Base-by-base conservation (phyloP, 768 basidiomycete species). In the Xerocomellus intermedius region DNA sequence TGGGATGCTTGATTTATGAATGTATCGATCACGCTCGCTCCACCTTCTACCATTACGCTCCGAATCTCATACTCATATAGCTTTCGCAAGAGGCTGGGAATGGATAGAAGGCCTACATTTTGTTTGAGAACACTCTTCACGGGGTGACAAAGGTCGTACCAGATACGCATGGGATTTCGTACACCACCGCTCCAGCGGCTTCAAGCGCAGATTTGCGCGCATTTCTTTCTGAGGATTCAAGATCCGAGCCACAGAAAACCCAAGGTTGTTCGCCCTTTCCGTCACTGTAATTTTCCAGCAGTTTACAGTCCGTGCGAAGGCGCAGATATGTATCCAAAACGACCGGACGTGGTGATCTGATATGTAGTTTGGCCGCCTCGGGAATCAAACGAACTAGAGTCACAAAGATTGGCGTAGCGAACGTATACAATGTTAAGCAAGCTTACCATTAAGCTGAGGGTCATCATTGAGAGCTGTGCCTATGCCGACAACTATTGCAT, bases 21-120 rank as follows among this genome's bases (percentile, higher is more conserved):
- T 1, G 89, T 84, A 7, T 79, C 75, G 53, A 99, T 93, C 58
- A 99, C 78, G 9, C 74, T 73, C 9, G 92, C 89, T 16, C 97
- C 97, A 49, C 97, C 97, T 74, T 99, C 97, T 7, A 98, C 90
- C 96, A 99, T 99, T 51, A 98, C 74, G 12, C 85, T 87, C 12
- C 72, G 71, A 57, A 96, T 76, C 4, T 82, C 84, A n/a, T 78
- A 73, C 12, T 72, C 69, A n/a, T 71, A 72, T 24, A 97, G 74
- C 8, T 73, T 72, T 13, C 59, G 62, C 5, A 94, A 80, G 17
- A 91, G 68, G 5, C 66, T 65, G 3, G 71, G 65, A 30, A 90
- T 69, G 26, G 79, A 72, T 19, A 86, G 66, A 24, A 62, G 51
- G 35, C 73, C 78, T 77, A 16, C 17, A 39, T 10, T 32, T 30